These are phyloP conservation scores for Dissophora ornata DNA, from an alignment of 192 early-diverging fungal genomes.

Conservation along the genomic window DNA sequence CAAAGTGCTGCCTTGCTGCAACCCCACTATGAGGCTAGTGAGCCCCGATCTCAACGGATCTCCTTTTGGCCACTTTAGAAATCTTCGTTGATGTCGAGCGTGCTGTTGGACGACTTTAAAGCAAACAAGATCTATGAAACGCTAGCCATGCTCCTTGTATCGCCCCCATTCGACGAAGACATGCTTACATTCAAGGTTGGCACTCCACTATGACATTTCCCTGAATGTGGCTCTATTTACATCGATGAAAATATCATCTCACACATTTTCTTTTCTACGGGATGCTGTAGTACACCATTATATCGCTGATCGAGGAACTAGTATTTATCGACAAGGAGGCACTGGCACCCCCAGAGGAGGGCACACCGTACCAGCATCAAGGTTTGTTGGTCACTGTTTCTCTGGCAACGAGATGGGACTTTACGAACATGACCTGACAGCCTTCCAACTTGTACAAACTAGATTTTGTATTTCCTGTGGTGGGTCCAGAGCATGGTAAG, in stretches of 20 bases:
- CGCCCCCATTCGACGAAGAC: conserved; percentile 57
- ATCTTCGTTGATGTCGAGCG: conserved; percentile 47
- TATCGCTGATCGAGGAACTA: conserved; percentile 58
- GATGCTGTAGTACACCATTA: conserved; percentile 58
- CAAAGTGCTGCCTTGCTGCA: too few relatives aligned
- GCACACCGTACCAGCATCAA: conserved; percentile 66
- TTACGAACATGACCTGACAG: background rate
- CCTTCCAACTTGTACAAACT: background rate
- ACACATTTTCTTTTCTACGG: too few relatives aligned
- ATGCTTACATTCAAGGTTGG: conserved; percentile 57
- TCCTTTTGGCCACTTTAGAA: conserved; percentile 24
- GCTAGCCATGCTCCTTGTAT: conserved; percentile 54
- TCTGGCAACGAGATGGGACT: background rate
- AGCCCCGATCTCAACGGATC: conserved; percentile 1
- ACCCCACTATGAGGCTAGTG: too few relatives aligned
- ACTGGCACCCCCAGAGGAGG: conserved; percentile 52
- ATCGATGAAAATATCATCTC: too few relatives aligned
- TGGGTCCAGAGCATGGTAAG: conserved; percentile 55
- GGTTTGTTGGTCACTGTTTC: conserved; percentile 38
- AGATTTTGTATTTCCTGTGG: conserved; percentile 62
- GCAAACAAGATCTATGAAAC: conserved; percentile 57
- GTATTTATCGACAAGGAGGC: conserved; percentile 61
- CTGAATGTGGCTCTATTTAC: too few relatives aligned
- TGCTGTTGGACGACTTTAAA: conserved; percentile 61
- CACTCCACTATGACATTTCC: background rate